Evolutionary conservation across 208 protist genomes (phyloP), one percentile per base, ranked within the genome.

Genomic region (Leptomonas pyrrhocoris): DNA sequence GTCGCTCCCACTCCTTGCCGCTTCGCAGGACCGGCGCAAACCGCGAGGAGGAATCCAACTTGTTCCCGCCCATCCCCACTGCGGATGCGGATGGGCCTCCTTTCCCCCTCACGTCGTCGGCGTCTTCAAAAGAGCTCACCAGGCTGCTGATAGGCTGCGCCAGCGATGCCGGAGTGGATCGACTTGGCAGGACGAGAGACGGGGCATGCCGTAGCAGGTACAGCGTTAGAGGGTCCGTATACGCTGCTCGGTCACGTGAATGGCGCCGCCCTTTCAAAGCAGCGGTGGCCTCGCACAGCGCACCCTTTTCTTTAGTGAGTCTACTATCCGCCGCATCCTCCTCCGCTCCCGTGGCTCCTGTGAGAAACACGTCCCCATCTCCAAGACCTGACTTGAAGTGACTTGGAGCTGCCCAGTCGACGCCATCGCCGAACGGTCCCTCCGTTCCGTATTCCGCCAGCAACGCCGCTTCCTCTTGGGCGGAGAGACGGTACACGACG

Each of bases 361-460:
- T 96, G 15, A 96, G 76, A 59, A 96, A 96, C 6, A 96, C 63
- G 42, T 90, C 74, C 0, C 62, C 57, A 19, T 79, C 79, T 8
- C 82, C 85, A 49, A 93, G 79, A n/a, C 81, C 66, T 21, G 86
- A 93, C 13, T 79, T 74, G 61, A 86, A 92, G 1, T 60, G 77
- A 56, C 86, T 93, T 0, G 77, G 61, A 18, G 83, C 70, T 16
- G 61, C 54, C 67, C 62, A 86, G 25, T 79, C 75, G 13, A 94
- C 46, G 16, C 54, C 68, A 42, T 80, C 63, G 50, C 93, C 86
- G 54, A 81, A 85, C 15, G 81, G 79, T 0, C 77, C 83, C 21
- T 67, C 68, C 2, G 76, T 77, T 18, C 92, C 92, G 66, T 92
- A 96, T 70, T 92, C 81, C 6, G 88, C 79, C 12, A 96, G 80